Base-by-base conservation (phyloP, 805 yeast species). In the Pichia pseudocactophila region DNA sequence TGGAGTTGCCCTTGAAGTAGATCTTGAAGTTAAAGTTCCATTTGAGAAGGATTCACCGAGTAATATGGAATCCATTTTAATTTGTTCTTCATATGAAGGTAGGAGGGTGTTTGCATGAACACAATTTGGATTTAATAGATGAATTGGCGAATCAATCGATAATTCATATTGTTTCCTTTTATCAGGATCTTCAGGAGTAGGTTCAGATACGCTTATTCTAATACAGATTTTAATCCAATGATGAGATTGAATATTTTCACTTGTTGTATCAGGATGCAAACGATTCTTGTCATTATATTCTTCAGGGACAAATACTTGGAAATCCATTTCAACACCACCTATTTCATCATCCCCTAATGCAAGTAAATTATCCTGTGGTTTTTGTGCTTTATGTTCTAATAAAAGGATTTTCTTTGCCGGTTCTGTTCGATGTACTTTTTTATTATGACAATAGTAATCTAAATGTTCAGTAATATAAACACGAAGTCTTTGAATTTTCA, bases 151-250 rank as follows among this genome's bases (percentile, higher is more conserved):
- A 61, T 92, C 99, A 43, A 92, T 90, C 45, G 87, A 80, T 36
- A 92, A 84, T 64, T 92, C 99, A 58, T 83, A 92, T 57, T 88
- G 97, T 58, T 89, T 92, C 36, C 95, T 69, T 56, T 85, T 85
- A 7, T 47, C 39, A 2, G 64, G 62, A 32, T 62, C 58, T 19
- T 59, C 65, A 36, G 66, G 63, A 2, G 70, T 68, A 2, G 78
- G 74, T 35, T 82, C 79, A n/a, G 70, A 56, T 50, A 73, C 76
- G 5, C 95, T 84, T 32, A 92, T 68, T 40, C 97, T 66, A 40
- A 92, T 64, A 49, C 95, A 82, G 13, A 92, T 73, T 63, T 92
- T 92, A 54, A 92, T 79, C 97, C 98, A 92, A 63, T 92, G 99
- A 54, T 85, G 90, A 7, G 92, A 73, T 63, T 87, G 89, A 48